Evolutionary conservation across 2,329 filamentous ascomycete genomes (phyloP).

Genomic region (Tolypocladium pustulatum): DNA sequence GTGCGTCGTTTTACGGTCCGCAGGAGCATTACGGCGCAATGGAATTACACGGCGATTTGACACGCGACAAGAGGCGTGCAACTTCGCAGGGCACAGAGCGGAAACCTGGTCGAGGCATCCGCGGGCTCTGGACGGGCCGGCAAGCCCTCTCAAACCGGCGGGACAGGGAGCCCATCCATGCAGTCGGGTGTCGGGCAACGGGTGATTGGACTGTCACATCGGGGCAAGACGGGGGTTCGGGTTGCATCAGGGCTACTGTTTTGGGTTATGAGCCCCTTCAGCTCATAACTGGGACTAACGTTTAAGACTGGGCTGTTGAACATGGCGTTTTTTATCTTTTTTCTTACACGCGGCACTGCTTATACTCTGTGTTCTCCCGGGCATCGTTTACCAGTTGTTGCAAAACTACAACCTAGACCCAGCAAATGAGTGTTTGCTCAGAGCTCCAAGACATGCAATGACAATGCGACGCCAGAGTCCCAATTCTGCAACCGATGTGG

Average conservation of each 20-base stretch:
- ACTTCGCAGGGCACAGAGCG: neutral
- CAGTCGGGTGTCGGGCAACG: neutral
- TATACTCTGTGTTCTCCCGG: neutral
- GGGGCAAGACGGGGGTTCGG: neutral
- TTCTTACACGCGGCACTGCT: neutral
- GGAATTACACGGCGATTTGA: neutral
- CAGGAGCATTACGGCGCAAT: neutral
- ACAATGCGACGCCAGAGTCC: neutral
- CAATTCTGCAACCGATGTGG: neutral
- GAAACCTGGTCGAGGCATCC: neutral
- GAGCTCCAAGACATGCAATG: neutral
- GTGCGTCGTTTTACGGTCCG: neutral
- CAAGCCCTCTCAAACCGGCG: too few relatives aligned
- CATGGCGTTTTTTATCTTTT: neutral
- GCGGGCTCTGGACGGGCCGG: neutral
- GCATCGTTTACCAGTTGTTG: neutral
- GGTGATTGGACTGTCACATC: neutral
- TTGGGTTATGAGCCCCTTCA: neutral
- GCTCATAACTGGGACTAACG: neutral
- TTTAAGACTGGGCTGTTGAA: neutral
- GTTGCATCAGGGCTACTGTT: neutral
- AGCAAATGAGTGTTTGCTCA: neutral
- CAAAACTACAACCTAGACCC: neutral
- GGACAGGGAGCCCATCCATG: neutral
- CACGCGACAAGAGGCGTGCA: too few relatives aligned